phyloP scores from a whole-genome alignment of 2,329 filamentous ascomycete genomes.

The Laburnicola sp. region DNA sequence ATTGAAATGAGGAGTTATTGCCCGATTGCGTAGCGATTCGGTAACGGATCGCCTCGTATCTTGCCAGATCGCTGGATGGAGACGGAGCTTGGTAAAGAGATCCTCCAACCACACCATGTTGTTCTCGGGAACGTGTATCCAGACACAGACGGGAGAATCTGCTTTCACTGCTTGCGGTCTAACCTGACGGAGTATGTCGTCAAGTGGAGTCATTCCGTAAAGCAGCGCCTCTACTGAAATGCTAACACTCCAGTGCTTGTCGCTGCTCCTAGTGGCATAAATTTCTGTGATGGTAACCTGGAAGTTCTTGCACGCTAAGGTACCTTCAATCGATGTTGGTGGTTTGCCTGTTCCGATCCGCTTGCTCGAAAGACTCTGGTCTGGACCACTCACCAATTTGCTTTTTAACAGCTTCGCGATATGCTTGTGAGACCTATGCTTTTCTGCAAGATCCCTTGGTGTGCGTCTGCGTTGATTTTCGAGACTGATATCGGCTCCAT shows the following conservation, averaged over 20 bases:
- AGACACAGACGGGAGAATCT: slow-evolving; percentile 5
- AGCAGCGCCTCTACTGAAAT: slow-evolving; percentile 10
- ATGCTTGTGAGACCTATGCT: slow-evolving; percentile 5
- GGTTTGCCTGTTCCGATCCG: slow-evolving; percentile 2
- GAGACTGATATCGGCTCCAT: slow-evolving; percentile 7
- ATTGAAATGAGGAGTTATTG: slow-evolving; percentile 4
- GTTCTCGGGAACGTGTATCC: slow-evolving; percentile 16
- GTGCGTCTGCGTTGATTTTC: slow-evolving; percentile 9
- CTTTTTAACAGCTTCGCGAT: slow-evolving; percentile 8
- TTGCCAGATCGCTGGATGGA: slow-evolving; percentile 9
- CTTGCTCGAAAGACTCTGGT: slow-evolving; percentile 2
- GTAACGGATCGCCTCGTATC: slow-evolving; percentile 2
- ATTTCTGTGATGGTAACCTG: slow-evolving; percentile 13
- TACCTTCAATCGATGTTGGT: slow-evolving; percentile 1
- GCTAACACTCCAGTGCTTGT: slow-evolving; percentile 8
- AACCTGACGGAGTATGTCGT: slow-evolving; percentile 7
- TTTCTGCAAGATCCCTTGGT: slow-evolving; percentile 10
- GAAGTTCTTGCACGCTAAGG: slow-evolving; percentile 10
- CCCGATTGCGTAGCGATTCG: slow-evolving; percentile 6
- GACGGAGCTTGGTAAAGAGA: slow-evolving; percentile 10
- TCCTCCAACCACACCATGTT: slow-evolving; percentile 13
- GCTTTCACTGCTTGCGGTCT: slow-evolving; percentile 5
- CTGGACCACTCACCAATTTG: slow-evolving; percentile 10
- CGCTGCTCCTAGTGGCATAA: slow-evolving; percentile 3
- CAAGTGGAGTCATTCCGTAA: slow-evolving; percentile 5